A percentile compares a stretch with the other conserved stretches of the same genome.
Conservation (phyloP, 2,329 filamentous ascomycete genomes). For the Diaporthe citri region DNA sequence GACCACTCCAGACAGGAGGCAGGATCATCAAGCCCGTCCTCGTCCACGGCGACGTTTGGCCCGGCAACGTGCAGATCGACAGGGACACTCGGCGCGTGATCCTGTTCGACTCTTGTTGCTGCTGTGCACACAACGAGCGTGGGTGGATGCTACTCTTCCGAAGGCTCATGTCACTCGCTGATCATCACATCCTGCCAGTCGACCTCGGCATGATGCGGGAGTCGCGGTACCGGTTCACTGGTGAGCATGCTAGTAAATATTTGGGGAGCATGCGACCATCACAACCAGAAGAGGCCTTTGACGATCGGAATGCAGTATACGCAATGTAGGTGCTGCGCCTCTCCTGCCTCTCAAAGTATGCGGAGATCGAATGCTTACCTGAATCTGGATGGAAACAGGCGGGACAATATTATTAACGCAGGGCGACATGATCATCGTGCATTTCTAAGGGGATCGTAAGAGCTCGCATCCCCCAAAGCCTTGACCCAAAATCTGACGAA, state of each 20-base stretch:
- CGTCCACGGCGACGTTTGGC: constrained; percentile 60
- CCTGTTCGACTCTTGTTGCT: constrained; percentile 56
- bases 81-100: constrained; percentile 47
- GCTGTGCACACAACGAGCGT: constrained; percentile 59
- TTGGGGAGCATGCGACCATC: not conserved
- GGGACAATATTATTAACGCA: constrained; percentile 1
- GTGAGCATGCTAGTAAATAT: not conserved
- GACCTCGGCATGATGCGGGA: constrained; percentile 10
- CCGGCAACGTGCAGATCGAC: constrained; percentile 52
- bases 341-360: not conserved
- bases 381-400: not conserved
- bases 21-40: constrained; percentile 56
- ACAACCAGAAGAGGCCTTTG: constrained; percentile 6
- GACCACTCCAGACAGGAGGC: constrained; percentile 56
- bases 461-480: not conserved
- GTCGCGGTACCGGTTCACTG: not conserved
- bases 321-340: not conserved
- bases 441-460: not conserved
- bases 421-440: constrained; percentile 1
- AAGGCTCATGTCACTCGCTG: not conserved
- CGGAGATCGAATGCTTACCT: not conserved
- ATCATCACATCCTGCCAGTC: not conserved
- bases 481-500: not conserved
- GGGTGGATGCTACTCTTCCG: constrained; percentile 3
- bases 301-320: constrained; percentile 1